Percentiles rank a stretch among this genome's conserved stretches.
phyloP scores from a whole-genome alignment of 106 monocot genomes.

The Dioscorea dumetorum region DNA sequence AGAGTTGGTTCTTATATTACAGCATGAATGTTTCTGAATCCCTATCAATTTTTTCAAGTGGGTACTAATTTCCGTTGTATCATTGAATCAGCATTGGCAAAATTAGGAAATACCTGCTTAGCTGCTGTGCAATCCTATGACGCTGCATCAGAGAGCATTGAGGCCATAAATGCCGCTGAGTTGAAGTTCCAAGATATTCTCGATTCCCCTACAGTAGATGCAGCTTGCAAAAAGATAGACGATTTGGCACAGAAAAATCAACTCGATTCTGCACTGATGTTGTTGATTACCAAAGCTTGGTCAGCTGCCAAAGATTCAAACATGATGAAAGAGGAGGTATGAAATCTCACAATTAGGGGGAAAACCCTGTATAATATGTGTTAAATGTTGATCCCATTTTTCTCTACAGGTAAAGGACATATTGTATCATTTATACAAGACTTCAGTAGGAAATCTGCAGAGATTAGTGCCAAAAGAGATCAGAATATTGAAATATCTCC shows the following conservation, averaged over 20 bases:
- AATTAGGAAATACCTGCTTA: conserved; percentile 66
- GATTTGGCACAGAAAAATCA: conserved; percentile 80
- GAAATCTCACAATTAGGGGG: not conserved
- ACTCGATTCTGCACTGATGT: conserved; percentile 84
- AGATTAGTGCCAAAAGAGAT: conserved; percentile 94
- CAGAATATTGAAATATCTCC: conserved; percentile 82
- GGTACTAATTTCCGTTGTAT: not conserved
- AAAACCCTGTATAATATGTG: not conserved
- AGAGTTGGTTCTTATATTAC: too few species aligned
- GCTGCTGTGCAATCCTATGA: conserved; percentile 90
- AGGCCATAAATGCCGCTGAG: conserved; percentile 80
- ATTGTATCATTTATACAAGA: conserved; percentile 80
- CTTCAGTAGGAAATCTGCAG: conserved; percentile 79
- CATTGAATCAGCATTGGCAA: conserved; percentile 52
- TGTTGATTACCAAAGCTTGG: conserved; percentile 92
- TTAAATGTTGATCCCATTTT: not conserved
- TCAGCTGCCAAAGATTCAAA: conserved; percentile 85
- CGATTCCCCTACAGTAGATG: conserved; percentile 67
- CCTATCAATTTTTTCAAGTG: not conserved
- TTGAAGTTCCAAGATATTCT: conserved; percentile 84
- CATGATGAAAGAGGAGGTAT: conserved; percentile 89
- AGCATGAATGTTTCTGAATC: too few species aligned
- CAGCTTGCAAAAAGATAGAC: conserved; percentile 89
- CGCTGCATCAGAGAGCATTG: conserved; percentile 67
- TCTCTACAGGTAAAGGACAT: conserved; percentile 70